These are phyloP conservation scores for Balakata baccata DNA, from an alignment of 345 rosid species.

Conservation along the genomic window DNA sequence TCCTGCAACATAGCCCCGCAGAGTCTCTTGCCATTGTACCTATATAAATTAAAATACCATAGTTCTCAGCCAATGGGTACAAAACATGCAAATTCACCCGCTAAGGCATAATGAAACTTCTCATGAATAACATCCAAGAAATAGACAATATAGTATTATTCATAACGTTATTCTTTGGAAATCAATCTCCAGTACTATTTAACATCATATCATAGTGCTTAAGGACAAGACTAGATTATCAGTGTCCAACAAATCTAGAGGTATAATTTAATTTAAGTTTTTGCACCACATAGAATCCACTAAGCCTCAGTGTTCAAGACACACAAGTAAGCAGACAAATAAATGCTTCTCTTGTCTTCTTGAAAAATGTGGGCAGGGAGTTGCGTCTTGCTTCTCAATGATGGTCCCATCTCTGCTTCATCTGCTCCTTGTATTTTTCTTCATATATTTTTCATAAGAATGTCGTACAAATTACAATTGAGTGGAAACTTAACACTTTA, in stretches of 20 bases:
- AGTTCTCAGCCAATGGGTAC: slow-evolving; percentile 1
- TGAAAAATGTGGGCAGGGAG: background rate
- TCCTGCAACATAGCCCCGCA: slow-evolving; percentile 89
- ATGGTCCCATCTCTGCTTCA: background rate
- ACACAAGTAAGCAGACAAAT: background rate
- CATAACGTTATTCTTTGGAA: background rate
- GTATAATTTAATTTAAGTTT: background rate
- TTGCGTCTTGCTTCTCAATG: background rate
- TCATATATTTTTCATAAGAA: background rate
- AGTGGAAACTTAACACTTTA: slow-evolving; percentile 22
- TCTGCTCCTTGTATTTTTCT: background rate
- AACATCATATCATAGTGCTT: slow-evolving; percentile 1
- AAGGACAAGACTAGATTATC: background rate
- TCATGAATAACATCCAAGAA: background rate
- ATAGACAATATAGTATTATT: background rate
- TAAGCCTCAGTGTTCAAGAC: slow-evolving; percentile 3
- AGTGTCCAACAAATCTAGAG: background rate
- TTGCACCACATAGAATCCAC: background rate
- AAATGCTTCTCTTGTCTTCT: background rate
- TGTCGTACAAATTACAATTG: background rate
- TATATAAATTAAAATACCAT: slow-evolving; percentile 28
- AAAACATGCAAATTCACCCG: slow-evolving; percentile 2
- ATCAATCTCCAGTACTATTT: background rate
- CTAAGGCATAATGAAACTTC: background rate
- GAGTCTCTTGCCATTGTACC: slow-evolving; percentile 98